Conservation (phyloP, 2,329 filamentous ascomycete species). For the Ceratocystis colombiana region DNA sequence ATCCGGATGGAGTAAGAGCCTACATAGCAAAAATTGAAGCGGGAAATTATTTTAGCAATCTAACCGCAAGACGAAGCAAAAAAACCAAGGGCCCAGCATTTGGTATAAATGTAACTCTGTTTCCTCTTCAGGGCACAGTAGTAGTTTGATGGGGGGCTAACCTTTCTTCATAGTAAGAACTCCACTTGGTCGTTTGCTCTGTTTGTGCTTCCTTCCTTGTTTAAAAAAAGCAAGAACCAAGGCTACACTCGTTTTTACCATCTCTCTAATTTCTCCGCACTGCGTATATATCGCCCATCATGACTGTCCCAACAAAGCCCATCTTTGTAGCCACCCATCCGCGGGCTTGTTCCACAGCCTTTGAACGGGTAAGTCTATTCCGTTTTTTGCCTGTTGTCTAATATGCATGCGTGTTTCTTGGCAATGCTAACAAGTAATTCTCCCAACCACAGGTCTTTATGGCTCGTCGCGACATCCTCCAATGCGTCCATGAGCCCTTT, state of each 20-base stretch:
- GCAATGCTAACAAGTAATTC: neutral
- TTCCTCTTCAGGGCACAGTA: neutral
- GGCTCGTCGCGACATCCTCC: slow-evolving; percentile 72
- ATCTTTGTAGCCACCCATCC: slow-evolving; percentile 94
- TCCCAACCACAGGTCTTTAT: slow-evolving; percentile 67
- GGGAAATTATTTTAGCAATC: neutral
- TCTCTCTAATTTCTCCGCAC: too few relatives aligned
- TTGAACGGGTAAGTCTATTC: slow-evolving; percentile 60
- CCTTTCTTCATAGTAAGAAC: neutral
- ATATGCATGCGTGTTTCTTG: slow-evolving; percentile 11
- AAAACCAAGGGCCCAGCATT: neutral
- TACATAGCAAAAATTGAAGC: neutral
- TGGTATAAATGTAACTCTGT: neutral
- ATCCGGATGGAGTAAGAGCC: slow-evolving; percentile 1
- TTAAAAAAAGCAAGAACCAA: neutral
- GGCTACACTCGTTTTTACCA: too few relatives aligned
- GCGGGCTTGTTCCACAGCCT: slow-evolving; percentile 89
- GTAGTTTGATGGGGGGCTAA: neutral
- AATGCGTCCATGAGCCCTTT: slow-evolving; percentile 90
- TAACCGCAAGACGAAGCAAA: neutral
- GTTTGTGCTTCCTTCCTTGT: slow-evolving; percentile 27
- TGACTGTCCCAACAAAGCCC: slow-evolving; percentile 53
- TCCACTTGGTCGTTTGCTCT: slow-evolving; percentile 6
- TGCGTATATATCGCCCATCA: slow-evolving; percentile 20
- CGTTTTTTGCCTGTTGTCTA: slow-evolving; percentile 30